phyloP scores from a whole-genome alignment of 2,329 filamentous ascomycete genomes.

The Periconia sp. region DNA sequence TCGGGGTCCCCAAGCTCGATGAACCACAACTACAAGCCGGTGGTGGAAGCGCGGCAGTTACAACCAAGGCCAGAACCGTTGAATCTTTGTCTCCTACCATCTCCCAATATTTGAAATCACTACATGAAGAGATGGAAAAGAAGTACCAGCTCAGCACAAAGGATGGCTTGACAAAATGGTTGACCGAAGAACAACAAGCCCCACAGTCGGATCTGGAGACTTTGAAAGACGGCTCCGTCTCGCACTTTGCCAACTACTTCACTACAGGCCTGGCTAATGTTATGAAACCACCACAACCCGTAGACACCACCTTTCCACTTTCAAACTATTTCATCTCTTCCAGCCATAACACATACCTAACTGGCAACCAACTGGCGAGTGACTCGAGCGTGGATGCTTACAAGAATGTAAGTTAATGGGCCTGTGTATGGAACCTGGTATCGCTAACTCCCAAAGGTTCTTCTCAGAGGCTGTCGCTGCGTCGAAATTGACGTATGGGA shows the following conservation, averaged over 20 bases:
- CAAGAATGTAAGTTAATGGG: conserved; percentile 60
- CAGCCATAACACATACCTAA: conserved; percentile 92
- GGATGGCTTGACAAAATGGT: conserved; percentile 34
- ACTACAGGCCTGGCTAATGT: conserved; percentile 49
- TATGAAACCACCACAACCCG: conserved; percentile 44
- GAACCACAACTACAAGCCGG: conserved; percentile 42
- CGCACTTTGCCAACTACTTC: conserved; percentile 48
- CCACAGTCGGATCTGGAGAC: conserved; percentile 21
- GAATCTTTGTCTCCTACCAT: conserved; percentile 32
- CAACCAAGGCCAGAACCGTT: conserved; percentile 28
- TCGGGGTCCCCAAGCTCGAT: conserved; percentile 34
- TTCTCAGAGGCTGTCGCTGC: conserved; percentile 78
- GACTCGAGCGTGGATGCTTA: conserved; percentile 78
- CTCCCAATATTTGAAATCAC: conserved; percentile 28
- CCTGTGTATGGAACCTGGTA: not conserved
- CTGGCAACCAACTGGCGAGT: conserved; percentile 81
- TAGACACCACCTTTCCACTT: conserved; percentile 68
- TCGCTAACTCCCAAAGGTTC: conserved; percentile 53
- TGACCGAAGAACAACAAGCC: conserved; percentile 34
- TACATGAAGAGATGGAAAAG: conserved; percentile 33
- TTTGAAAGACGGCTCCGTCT: conserved; percentile 34
- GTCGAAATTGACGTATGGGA: conserved; percentile 97
- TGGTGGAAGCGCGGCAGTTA: conserved; percentile 36
- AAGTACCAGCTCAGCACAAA: conserved; percentile 33
- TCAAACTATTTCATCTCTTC: conserved; percentile 93